Conservation (phyloP, 371 early-diverging fungal species). For the Syncephalis fuscata region DNA sequence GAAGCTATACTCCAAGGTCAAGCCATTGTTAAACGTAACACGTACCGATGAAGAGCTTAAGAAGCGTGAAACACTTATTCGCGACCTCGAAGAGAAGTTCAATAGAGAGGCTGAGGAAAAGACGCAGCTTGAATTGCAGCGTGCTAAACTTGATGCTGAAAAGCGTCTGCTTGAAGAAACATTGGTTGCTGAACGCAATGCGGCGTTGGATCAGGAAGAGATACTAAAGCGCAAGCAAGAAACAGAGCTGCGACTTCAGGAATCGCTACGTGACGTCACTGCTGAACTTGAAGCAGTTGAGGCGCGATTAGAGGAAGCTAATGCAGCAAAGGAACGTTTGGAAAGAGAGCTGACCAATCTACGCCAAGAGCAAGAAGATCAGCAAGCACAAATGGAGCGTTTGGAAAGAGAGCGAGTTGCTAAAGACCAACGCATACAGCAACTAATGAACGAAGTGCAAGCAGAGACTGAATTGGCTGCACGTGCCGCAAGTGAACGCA, state of each 20-base stretch:
- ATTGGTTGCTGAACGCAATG: conserved; percentile 46
- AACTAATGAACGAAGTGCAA: conserved; percentile 28
- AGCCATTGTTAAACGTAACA: conserved; percentile 88
- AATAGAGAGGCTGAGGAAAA: conserved; percentile 29
- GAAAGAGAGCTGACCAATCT: conserved; percentile 21
- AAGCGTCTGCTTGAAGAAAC: conserved; percentile 46
- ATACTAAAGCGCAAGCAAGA: conserved; percentile 57
- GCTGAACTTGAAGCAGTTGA: conserved; percentile 45
- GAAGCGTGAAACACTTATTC: conserved; percentile 38
- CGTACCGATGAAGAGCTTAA: conserved; percentile 57
- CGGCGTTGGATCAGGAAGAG: conserved; percentile 63
- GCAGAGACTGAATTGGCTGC: conserved; percentile 15
- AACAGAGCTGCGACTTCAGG: conserved; percentile 42
- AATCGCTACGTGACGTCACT: conserved; percentile 40
- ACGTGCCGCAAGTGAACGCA: conserved; percentile 34
- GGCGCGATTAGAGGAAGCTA: conserved; percentile 30
- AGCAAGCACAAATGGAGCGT: conserved; percentile 22
- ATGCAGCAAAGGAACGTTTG: conserved; percentile 23
- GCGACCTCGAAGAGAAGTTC: conserved; percentile 35
- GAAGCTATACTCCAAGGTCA: conserved; percentile 90
- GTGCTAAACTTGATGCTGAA: conserved; percentile 34
- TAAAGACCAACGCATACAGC: conserved; percentile 29
- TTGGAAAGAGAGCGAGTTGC: conserved; percentile 37
- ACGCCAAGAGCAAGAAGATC: conserved; percentile 23
- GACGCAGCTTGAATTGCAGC: conserved; percentile 22